Base-by-base conservation (phyloP, 176 grass and related monocot genomes). In the Calamus simplicifolius region DNA sequence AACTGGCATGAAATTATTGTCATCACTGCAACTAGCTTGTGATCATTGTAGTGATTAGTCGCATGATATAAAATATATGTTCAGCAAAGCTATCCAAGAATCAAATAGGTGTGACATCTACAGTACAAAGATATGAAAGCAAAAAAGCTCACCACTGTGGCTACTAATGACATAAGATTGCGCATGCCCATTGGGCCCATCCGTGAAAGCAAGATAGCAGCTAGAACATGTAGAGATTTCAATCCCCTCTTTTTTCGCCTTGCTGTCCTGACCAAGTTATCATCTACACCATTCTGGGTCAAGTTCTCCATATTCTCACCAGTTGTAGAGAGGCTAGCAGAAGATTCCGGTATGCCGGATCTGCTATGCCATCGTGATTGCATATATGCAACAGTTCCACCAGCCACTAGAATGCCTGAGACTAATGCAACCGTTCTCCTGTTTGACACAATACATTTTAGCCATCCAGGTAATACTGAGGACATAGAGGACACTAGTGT, bases 151-250 rank as follows among this genome's bases (percentile, higher is more conserved):
- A 98, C 93, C 0, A 80, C 73, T 14, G 76, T 87, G 43, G 85
- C 4, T 21, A 81, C 75, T 66, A 98, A 82, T 17, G 78, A 76
- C 12, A 98, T 52, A 28, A 98, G 84, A 69, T 81, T 82, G 18
- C 82, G 73, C 13, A 79, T 79, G 66, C 93, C 93, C 15, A 59
- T 85, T 29, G 84, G 63, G 4, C 81, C 87, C 49, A 98, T 98
- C 73, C 71, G 80, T 52, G 88, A 92, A 25, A 89, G 81, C 38
- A 98, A 70, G 69, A 92, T 98, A 64, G 84, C 75, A 53, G 87
- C 79, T 61, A 98, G 51, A 83, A 92, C 71, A 69, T 92, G 87
- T 25, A 98, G 19, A 75, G 93, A 92, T 69, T 74, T 92, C 2
- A 91, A 68, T 52, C 79, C 57, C 29, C 70, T 62, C 62, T 68